Conservation (phyloP, 139 green algal genomes). For the Monoraphidium neglectum region DNA sequence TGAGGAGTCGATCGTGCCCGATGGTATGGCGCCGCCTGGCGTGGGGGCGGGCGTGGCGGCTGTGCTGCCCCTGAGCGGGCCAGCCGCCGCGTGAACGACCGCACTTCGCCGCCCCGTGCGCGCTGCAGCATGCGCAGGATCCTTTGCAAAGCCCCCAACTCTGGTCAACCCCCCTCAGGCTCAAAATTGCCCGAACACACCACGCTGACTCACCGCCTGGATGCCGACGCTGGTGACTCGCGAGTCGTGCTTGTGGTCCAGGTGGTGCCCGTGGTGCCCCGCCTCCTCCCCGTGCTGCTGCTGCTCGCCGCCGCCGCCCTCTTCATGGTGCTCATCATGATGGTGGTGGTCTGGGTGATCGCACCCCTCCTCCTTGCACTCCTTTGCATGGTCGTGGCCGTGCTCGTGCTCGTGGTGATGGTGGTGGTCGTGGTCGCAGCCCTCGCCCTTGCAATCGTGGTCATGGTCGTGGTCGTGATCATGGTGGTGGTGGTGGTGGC, state of each 20-base stretch:
- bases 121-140: too few relatives aligned
- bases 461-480: conserved; percentile 20
- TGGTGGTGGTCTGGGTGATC: conserved; percentile 13
- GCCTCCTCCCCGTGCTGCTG: conserved; percentile 2
- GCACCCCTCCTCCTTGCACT: conserved; percentile 1
- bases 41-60: too few relatives aligned
- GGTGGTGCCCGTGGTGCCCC: conserved; percentile 31
- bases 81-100: too few relatives aligned
- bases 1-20: too few relatives aligned
- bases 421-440: conserved; percentile 20
- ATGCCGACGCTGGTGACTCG: conserved; percentile 54
- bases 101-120: too few relatives aligned
- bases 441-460: conserved; percentile 6
- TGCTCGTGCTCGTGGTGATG: conserved; percentile 25
- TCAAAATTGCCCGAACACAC: too few relatives aligned
- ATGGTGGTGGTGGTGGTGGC: conserved; percentile 32
- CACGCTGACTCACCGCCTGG: conserved; percentile 54
- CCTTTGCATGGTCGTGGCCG: conserved; percentile 5
- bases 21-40: too few relatives aligned
- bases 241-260: conserved; percentile 74
- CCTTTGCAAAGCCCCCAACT: too few relatives aligned
- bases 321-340: conserved; percentile 13
- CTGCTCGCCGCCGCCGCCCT: conserved; percentile 8
- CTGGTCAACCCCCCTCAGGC: too few relatives aligned
- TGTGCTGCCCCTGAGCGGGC: too few relatives aligned